Evolutionary conservation across 805 yeast genomes (phyloP).

Genomic region (Sugiyamaella mastotermitis): DNA sequence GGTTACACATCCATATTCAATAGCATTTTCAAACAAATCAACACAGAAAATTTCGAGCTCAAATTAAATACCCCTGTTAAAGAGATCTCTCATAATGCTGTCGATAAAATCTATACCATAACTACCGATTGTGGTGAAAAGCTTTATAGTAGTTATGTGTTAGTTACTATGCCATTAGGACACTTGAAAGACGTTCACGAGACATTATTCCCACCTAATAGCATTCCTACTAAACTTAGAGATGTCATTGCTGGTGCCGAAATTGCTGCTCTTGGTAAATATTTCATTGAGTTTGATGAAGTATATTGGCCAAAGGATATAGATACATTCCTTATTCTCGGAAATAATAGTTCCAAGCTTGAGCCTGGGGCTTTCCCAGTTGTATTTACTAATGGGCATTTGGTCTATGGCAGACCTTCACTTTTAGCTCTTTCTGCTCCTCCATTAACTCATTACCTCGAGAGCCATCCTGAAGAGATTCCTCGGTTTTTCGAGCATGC

Average conservation of each 20-base stretch:
- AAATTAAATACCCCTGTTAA: constrained; percentile 38
- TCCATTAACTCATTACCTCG: constrained; percentile 59
- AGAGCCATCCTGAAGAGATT: constrained; percentile 42
- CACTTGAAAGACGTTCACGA: constrained; percentile 44
- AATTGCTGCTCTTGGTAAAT: constrained; percentile 69
- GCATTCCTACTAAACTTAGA: constrained; percentile 38
- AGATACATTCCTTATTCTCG: constrained; percentile 46
- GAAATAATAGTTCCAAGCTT: constrained; percentile 25
- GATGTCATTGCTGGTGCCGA: constrained; percentile 44
- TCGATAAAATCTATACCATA: constrained; percentile 8
- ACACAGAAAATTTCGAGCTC: constrained; percentile 28
- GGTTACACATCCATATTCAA: constrained; percentile 53
- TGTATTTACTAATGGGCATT: constrained; percentile 53
- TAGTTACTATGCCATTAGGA: constrained; percentile 77
- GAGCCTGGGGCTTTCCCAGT: constrained; percentile 55
- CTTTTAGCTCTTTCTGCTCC: constrained; percentile 66
- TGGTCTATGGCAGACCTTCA: constrained; percentile 43
- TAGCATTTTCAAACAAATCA: constrained; percentile 39
- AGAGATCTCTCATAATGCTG: constrained; percentile 26
- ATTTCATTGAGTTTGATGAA: constrained; percentile 57
- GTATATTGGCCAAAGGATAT: constrained; percentile 52
- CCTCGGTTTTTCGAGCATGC: constrained; percentile 58
- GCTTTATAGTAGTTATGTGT: constrained; percentile 45
- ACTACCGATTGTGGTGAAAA: constrained; percentile 23
- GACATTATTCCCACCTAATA: constrained; percentile 47